These are phyloP conservation scores for Rhodotorula toruloides DNA, from an alignment of 768 basidiomycete species.

Conservation along the genomic window DNA sequence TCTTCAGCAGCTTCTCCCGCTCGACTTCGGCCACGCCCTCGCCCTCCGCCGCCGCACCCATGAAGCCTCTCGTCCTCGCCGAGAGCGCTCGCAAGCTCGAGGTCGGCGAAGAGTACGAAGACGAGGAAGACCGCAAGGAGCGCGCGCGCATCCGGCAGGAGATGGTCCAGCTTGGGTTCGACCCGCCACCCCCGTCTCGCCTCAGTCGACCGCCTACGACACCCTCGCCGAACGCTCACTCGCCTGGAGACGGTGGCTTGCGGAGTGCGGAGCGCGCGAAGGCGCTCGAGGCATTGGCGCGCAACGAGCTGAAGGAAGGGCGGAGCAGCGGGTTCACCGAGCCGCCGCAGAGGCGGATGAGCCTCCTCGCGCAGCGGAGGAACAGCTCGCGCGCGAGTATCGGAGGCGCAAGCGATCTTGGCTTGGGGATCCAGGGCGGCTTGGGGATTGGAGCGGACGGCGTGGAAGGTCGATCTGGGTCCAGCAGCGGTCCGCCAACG, in stretches of 20 bases:
- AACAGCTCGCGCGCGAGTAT: background rate
- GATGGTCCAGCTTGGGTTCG: slow-evolving; percentile 91
- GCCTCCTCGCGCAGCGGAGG: background rate
- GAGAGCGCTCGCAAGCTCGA: slow-evolving; percentile 46
- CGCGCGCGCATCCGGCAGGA: slow-evolving; percentile 81
- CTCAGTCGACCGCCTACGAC: slow-evolving; percentile 46
- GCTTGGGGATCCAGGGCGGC: background rate
- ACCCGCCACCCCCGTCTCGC: slow-evolving; percentile 47
- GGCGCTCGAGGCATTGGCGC: slow-evolving; percentile 64
- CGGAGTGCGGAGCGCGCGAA: slow-evolving; percentile 48
- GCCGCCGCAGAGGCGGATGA: slow-evolving; percentile 39
- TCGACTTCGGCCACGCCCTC: slow-evolving; percentile 59
- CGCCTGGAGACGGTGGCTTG: slow-evolving; percentile 36
- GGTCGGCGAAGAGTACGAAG: slow-evolving; percentile 50
- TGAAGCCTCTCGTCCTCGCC: slow-evolving; percentile 53
- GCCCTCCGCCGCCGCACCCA: slow-evolving; percentile 54
- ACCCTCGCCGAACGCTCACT: slow-evolving; percentile 51
- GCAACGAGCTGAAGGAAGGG: slow-evolving; percentile 68
- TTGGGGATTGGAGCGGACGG: background rate
- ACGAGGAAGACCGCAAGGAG: slow-evolving; percentile 59
- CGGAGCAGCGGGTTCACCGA: slow-evolving; percentile 72
- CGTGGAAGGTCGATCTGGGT: background rate
- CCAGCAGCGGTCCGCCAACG: too few species aligned
- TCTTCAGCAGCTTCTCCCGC: slow-evolving; percentile 59
- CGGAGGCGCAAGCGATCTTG: background rate